Evolutionary conservation across 2,329 filamentous ascomycete species (phyloP), one percentile per base, ranked within the genome.

Genomic region (Endocalyx cinctus): DNA sequence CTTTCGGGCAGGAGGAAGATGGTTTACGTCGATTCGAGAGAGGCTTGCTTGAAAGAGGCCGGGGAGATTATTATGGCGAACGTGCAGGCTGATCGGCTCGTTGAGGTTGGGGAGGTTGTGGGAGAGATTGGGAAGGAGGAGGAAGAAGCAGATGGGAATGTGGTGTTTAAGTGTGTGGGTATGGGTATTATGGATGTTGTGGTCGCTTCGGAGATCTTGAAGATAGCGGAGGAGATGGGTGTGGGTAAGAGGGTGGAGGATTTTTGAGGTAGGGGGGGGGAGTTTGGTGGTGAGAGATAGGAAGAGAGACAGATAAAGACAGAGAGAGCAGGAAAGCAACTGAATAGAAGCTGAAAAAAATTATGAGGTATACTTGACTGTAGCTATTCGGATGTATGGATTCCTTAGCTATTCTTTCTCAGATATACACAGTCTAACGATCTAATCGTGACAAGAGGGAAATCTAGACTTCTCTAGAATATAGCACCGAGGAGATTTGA

Each of bases 61-160:
- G 82, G 82, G 0, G 82, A 86, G 54, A 59, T 85, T 6, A 72
- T 84, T 7, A 70, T 81, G 56, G 79, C 79, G 0, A 70, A 67
- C 2, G 56, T 85, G 5, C 64, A 60, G 4, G 67, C 69, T 0
- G 61, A 74, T 13, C 70, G 82, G 38, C 61, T 84, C 1, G 70
- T 82, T 0, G 79, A 84, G 51, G 57, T 84, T n/a, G 79, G 83
- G n/a, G 27, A 47, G 22, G 20, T 48, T 1, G 6, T 53, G 0
- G 13, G n/a, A 8, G 8, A 22, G 10, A n/a, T n/a, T n/a, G n/a
- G n/a, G n/a, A 17, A 14, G 6, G 34, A 32, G 6, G 12, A 25
- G 10, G 11, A 8, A 33, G 33, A 41, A 23, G 31, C 39, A 10
- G 52, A 47, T 13, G 58, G 40, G 3, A 54, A 47, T 33, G 29